Evolutionary conservation across 1,284 basidiomycete genomes (phyloP).

Genomic region (Ganoderma lucidum): DNA sequence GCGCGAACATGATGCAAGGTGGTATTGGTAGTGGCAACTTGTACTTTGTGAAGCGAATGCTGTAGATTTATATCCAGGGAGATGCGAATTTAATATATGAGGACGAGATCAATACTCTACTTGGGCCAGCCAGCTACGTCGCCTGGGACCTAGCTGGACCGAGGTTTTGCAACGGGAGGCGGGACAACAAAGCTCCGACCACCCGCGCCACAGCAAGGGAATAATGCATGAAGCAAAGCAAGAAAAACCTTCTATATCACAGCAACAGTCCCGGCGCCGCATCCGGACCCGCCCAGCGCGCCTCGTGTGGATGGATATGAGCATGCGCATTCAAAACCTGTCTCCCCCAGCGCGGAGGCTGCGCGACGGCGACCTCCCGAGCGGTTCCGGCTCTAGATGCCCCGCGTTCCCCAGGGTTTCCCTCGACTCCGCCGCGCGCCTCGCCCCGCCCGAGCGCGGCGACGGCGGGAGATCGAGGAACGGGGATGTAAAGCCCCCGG

Average conservation of each 20-base stretch:
- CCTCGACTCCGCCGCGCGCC: slow-evolving; percentile 20
- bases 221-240: not conserved
- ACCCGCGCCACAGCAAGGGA: slow-evolving; percentile 10
- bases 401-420: slow-evolving; percentile 39
- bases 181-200: not conserved
- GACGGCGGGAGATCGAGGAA: slow-evolving; percentile 28
- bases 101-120: slow-evolving; percentile 2
- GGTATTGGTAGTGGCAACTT: not conserved
- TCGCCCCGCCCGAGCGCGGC: slow-evolving; percentile 15
- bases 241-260: slow-evolving; percentile 8
- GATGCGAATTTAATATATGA: not conserved
- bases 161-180: slow-evolving; percentile 2
- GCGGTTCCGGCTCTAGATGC: slow-evolving; percentile 34
- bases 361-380: slow-evolving; percentile 34
- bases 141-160: not conserved
- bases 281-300: not conserved
- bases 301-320: not conserved
- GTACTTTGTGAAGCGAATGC: not conserved
- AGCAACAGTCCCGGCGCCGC: slow-evolving; percentile 1
- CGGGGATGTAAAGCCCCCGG: slow-evolving; percentile 18
- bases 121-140: not conserved
- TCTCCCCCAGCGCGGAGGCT: slow-evolving; percentile 30
- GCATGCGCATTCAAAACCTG: slow-evolving; percentile 21
- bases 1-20: not conserved
- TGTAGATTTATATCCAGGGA: not conserved